Evolutionary conservation across 371 early-diverging fungal genomes (phyloP).

Genomic region (Syncephalis plumigaleata): DNA sequence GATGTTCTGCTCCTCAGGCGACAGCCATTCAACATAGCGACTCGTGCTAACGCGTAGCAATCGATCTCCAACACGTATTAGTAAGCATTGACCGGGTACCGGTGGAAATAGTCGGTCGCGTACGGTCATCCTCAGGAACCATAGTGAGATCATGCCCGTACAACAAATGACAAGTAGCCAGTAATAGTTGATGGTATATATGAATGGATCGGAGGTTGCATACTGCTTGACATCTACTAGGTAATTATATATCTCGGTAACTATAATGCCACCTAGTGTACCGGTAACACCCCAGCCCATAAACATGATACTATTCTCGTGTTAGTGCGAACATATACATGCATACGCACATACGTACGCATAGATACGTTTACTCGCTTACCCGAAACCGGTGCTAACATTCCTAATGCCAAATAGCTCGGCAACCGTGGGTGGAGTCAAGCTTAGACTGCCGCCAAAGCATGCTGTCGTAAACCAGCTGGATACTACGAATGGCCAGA

Average conservation of each 20-base stretch:
- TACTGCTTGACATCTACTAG: not conserved
- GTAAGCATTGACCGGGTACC: not conserved
- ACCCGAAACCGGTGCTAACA: no score
- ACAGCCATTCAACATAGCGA: constrained; percentile 6
- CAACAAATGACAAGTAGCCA: not conserved
- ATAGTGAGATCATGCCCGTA: not conserved
- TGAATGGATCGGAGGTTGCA: not conserved
- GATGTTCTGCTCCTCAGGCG: constrained; percentile 9
- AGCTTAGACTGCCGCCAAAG: no score
- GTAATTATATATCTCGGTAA: not conserved
- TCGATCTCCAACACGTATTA: not conserved
- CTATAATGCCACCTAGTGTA: no score
- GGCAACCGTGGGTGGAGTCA: no score
- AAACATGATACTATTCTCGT: no score
- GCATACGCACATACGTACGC: no score
- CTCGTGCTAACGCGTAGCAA: constrained; percentile 2
- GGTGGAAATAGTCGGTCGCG: not conserved
- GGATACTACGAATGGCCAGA: no score
- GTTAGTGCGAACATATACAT: no score
- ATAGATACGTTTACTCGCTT: no score
- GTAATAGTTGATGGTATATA: constrained; percentile 4
- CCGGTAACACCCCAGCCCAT: no score
- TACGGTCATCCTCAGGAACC: not conserved
- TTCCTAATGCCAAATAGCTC: no score
- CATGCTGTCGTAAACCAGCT: no score